A percentile compares a stretch with the other conserved stretches of the same genome.
phyloP scores from a whole-genome alignment of 2,329 filamentous ascomycete genomes.

The Chrysoporthe austroafricana region DNA sequence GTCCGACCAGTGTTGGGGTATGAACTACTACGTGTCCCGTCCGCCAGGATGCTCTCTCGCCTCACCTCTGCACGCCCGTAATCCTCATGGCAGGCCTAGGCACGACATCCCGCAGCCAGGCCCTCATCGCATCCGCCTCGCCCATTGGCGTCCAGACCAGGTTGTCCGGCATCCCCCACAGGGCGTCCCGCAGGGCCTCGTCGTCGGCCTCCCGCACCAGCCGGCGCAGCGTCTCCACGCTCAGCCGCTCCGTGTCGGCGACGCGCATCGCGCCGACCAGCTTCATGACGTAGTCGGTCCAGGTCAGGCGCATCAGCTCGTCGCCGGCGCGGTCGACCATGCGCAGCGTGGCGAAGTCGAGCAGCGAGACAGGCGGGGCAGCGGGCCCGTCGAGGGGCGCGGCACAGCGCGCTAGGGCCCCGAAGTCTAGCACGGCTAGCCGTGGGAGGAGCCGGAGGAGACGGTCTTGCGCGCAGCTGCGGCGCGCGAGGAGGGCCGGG shows the following conservation, averaged over 20 bases:
- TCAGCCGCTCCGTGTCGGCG: slow-evolving; percentile 37
- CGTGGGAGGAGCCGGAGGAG: slow-evolving; percentile 56
- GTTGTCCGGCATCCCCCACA: slow-evolving; percentile 48
- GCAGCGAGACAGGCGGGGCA: slow-evolving; percentile 37
- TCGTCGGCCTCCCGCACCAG: slow-evolving; percentile 50
- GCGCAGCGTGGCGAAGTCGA: slow-evolving; percentile 54
- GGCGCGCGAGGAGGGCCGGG: slow-evolving; percentile 40
- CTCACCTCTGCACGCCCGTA: slow-evolving; percentile 29
- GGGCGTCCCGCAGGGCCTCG: slow-evolving; percentile 40
- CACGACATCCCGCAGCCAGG: slow-evolving; percentile 49
- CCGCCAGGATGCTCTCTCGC: background rate
- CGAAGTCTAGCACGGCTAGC: slow-evolving; percentile 52
- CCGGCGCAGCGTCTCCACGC: slow-evolving; percentile 42
- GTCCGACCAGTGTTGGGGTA: background rate
- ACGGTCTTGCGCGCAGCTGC: slow-evolving; percentile 56
- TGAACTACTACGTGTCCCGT: background rate
- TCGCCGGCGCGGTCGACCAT: slow-evolving; percentile 55
- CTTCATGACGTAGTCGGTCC: slow-evolving; percentile 59
- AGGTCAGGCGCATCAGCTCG: slow-evolving; percentile 52
- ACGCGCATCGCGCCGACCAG: slow-evolving; percentile 53
- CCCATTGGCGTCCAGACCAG: slow-evolving; percentile 50
- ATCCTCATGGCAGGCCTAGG: slow-evolving; percentile 34
- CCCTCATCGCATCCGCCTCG: slow-evolving; percentile 51
- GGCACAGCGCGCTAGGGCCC: slow-evolving; percentile 42
- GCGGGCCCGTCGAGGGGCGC: slow-evolving; percentile 35